phyloP scores from a whole-genome alignment of 768 basidiomycete species.

The Xerocomellus chrysenteron region DNA sequence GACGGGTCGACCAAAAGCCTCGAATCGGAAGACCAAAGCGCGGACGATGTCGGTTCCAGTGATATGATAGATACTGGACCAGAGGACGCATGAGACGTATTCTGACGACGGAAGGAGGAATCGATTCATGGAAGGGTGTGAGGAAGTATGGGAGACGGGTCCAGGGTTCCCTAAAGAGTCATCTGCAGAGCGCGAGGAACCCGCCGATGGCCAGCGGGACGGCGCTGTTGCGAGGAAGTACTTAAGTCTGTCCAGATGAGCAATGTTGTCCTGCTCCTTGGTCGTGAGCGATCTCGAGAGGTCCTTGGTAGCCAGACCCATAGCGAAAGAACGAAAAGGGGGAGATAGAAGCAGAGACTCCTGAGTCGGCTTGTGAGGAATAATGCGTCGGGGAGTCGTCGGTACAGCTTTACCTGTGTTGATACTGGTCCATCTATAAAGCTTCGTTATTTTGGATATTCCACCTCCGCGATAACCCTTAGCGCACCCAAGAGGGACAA shows the following conservation, averaged over 20 bases:
- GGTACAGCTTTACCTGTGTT: conserved; percentile 17
- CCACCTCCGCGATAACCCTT: conserved; percentile 25
- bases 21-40: conserved; percentile 91
- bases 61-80: conserved; percentile 90
- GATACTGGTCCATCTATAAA: conserved; percentile 27
- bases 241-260: conserved; percentile 81
- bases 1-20: conserved; percentile 89
- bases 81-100: conserved; percentile 87
- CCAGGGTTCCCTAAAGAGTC: conserved; percentile 13
- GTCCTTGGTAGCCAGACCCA: conserved; percentile 29
- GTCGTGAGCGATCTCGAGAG: conserved; percentile 52
- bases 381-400: conserved; percentile 11
- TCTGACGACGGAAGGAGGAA: conserved; percentile 87
- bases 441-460: conserved; percentile 18
- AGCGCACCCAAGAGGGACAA: conserved; percentile 17
- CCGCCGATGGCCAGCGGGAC: conserved; percentile 57
- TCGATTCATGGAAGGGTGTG: conserved; percentile 79
- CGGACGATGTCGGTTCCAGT: conserved; percentile 97
- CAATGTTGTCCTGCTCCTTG: conserved; percentile 66
- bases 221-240: conserved; percentile 88
- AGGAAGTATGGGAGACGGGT: conserved; percentile 43
- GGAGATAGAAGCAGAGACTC: conserved; percentile 3
- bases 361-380: conserved; percentile 8
- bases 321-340: conserved; percentile 18
- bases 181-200: conserved; percentile 29